These are phyloP conservation scores for Hymenoscyphus infarciens DNA, from an alignment of 2,329 filamentous ascomycete species.

Conservation along the genomic window DNA sequence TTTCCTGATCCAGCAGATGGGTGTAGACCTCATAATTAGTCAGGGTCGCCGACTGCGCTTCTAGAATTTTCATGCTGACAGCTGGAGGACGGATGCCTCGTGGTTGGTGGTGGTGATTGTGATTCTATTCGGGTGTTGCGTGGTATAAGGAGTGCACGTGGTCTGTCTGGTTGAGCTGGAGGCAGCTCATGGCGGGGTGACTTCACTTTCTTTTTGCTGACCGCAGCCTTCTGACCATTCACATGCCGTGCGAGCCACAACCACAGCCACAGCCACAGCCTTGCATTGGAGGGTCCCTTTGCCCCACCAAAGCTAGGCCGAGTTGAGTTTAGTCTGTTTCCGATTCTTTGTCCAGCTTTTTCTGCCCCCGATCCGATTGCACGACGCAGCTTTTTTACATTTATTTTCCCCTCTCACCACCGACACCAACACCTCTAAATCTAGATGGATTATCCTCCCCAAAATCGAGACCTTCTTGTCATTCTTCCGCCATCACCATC, in stretches of 20 bases:
- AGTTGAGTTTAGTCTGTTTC: slow-evolving; percentile 1
- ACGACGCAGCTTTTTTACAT: slow-evolving; percentile 3
- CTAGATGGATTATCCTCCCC: slow-evolving; percentile 25
- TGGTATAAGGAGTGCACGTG: not conserved
- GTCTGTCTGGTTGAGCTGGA: too few relatives aligned
- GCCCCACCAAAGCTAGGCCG: slow-evolving; percentile 6
- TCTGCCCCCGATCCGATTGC: not conserved
- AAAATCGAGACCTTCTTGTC: slow-evolving; percentile 9
- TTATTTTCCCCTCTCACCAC: slow-evolving; percentile 1
- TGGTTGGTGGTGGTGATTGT: not conserved
- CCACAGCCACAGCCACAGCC: slow-evolving; percentile 1
- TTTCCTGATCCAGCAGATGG: slow-evolving; percentile 56
- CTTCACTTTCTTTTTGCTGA: slow-evolving; percentile 10
- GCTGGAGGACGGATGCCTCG: not conserved
- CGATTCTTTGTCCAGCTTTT: slow-evolving; percentile 1
- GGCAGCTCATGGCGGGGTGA: not conserved
- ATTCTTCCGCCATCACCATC: slow-evolving; percentile 19
- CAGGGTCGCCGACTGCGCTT: slow-evolving; percentile 65
- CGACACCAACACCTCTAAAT: slow-evolving; percentile 4
- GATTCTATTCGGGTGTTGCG: not conserved
- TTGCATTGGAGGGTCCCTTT: slow-evolving; percentile 4
- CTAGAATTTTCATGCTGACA: slow-evolving; percentile 60
- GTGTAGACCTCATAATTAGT: slow-evolving; percentile 71
- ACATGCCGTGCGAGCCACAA: not conserved
- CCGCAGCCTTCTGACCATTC: not conserved